Percentiles rank a stretch among this genome's conserved stretches.
These are phyloP conservation scores for Phaseolus lunatus DNA, from an alignment of 306 rosid genomes.

Conservation along the genomic window DNA sequence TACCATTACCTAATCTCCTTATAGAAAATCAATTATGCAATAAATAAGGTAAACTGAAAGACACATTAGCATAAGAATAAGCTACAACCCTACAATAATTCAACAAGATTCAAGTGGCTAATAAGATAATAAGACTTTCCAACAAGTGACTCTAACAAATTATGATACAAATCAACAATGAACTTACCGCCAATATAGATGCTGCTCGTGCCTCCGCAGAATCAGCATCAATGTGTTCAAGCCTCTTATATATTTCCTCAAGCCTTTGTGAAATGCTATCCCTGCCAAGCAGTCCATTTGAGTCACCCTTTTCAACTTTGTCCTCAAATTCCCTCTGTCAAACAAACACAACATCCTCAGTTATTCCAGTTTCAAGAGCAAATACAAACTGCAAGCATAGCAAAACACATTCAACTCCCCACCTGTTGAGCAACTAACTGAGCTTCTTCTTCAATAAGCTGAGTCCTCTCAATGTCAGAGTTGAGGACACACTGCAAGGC, in stretches of 20 bases:
- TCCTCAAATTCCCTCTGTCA: slow-evolving; percentile 80
- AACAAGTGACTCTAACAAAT: slow-evolving; percentile 22
- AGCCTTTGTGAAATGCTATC: slow-evolving; percentile 75
- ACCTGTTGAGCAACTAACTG: slow-evolving; percentile 80
- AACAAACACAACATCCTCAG: slow-evolving; percentile 41
- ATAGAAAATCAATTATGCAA: background rate
- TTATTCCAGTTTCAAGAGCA: slow-evolving; percentile 5
- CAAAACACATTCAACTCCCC: slow-evolving; percentile 1
- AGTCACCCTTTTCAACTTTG: slow-evolving; percentile 47
- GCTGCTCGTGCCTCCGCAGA: slow-evolving; percentile 98
- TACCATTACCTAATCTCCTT: background rate
- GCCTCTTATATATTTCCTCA: slow-evolving; percentile 93
- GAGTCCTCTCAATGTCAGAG: slow-evolving; percentile 85
- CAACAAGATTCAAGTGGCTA: slow-evolving; percentile 10
- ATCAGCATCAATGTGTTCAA: slow-evolving; percentile 88
- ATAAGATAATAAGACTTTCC: slow-evolving; percentile 27
- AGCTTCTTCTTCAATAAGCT: slow-evolving; percentile 84
- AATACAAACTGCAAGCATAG: background rate
- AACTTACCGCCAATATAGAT: slow-evolving; percentile 93
- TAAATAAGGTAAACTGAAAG: slow-evolving; percentile 26
- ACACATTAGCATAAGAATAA: background rate
- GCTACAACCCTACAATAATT: background rate
- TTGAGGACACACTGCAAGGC: slow-evolving; percentile 98
- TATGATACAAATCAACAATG: slow-evolving; percentile 35
- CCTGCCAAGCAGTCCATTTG: slow-evolving; percentile 54